phyloP scores from a whole-genome alignment of 2,329 filamentous ascomycete genomes.

The Aspergillus spinulosporus region DNA sequence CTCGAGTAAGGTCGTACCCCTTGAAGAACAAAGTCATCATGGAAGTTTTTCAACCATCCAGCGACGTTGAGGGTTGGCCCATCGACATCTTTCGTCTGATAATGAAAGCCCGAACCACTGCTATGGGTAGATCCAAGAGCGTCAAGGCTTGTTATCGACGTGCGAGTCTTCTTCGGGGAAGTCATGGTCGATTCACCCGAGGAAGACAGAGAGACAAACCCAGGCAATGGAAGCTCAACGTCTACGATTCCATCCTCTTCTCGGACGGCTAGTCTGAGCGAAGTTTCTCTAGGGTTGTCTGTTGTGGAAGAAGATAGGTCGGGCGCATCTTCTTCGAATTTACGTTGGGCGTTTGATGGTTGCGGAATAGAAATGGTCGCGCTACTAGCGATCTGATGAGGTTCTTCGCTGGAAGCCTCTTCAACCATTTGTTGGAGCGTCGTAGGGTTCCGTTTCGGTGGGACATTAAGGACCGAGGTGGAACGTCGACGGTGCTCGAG shows the following conservation, averaged over 20 bases:
- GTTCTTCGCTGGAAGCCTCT: constrained; percentile 28
- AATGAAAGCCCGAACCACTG: constrained; percentile 39
- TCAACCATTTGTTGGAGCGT: constrained; percentile 38
- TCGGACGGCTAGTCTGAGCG: constrained; percentile 56
- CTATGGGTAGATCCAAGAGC: constrained; percentile 48
- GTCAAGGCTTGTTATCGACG: constrained; percentile 55
- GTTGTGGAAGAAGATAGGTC: constrained; percentile 28
- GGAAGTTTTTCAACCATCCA: constrained; percentile 58
- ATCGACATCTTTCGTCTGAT: constrained; percentile 37
- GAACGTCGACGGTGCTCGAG: constrained; percentile 32
- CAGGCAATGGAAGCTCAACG: constrained; percentile 58
- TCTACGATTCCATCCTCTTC: constrained; percentile 62
- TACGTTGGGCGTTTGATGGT: constrained; percentile 22
- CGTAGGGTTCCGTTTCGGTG: constrained; percentile 28
- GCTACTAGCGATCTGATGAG: constrained; percentile 27
- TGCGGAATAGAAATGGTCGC: constrained; percentile 40
- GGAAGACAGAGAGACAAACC: constrained; percentile 49
- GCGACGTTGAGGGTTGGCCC: constrained; percentile 56
- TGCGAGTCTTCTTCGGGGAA: constrained; percentile 45
- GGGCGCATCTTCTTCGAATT: constrained; percentile 27
- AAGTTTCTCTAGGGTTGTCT: constrained; percentile 44
- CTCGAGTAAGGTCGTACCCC: constrained; percentile 56
- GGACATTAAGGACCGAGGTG: constrained; percentile 28
- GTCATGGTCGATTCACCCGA: constrained; percentile 48
- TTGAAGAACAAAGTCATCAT: constrained; percentile 61